Evolutionary conservation across 306 rosid species (phyloP).

Genomic region (Prinsepia uniflora): DNA sequence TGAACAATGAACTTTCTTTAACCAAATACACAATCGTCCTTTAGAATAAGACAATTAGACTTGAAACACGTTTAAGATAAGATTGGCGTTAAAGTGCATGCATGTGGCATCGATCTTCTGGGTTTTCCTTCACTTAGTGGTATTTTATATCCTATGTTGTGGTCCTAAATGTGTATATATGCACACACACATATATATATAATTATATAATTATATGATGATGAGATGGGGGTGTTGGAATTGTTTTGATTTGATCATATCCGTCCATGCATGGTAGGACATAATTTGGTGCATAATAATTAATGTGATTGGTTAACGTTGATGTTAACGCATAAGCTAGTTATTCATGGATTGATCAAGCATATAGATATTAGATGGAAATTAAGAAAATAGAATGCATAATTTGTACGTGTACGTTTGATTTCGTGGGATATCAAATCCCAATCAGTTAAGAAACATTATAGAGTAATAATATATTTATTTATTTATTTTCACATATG

Average conservation of each 20-base stretch:
- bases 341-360: not conserved
- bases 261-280: constrained; percentile 2
- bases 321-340: constrained; percentile 47
- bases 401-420: constrained; percentile 5
- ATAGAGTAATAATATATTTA: constrained; percentile 6
- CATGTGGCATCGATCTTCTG: too few species aligned
- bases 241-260: constrained; percentile 23
- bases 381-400: constrained; percentile 10
- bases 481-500: constrained; percentile 3
- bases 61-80: too few species aligned
- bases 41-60: too few species aligned
- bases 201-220: too few species aligned
- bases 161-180: too few species aligned
- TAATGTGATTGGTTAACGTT: constrained; percentile 26
- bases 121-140: too few species aligned
- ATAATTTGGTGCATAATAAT: constrained; percentile 12
- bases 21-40: too few species aligned
- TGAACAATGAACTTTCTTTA: too few species aligned
- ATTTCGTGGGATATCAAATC: constrained; percentile 78
- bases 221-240: not conserved
- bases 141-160: too few species aligned
- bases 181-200: too few species aligned
- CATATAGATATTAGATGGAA: constrained; percentile 23
- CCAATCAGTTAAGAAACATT: constrained; percentile 62
- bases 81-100: too few species aligned